Conservation (phyloP, 768 basidiomycete genomes). For the Imleria badia region DNA sequence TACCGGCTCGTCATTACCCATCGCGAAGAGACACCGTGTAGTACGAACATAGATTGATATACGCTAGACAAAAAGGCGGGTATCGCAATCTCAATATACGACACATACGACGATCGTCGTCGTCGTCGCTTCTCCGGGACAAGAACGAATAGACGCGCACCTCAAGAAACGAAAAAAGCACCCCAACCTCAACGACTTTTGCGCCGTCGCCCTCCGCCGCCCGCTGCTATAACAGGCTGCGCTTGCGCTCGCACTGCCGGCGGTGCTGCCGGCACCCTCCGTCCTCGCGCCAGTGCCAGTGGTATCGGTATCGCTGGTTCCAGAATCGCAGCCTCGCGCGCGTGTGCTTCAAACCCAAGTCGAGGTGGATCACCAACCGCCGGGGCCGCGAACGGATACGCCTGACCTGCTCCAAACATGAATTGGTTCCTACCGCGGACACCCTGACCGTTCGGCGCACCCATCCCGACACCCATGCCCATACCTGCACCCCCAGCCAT, state of each 20-base stretch:
- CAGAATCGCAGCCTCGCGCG: background rate
- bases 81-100: background rate
- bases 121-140: background rate
- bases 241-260: background rate
- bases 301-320: background rate
- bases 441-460: background rate
- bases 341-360: background rate
- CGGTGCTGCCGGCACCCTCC: background rate
- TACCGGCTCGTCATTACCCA: background rate
- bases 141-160: background rate
- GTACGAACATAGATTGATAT: background rate
- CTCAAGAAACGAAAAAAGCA: background rate
- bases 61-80: background rate
- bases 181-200: conserved; percentile 1
- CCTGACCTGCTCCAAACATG: conserved; percentile 18
- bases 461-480: conserved; percentile 1
- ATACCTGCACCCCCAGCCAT: background rate
- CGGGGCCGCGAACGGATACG: conserved; percentile 8
- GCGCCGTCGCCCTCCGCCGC: conserved; percentile 6
- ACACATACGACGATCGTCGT: background rate
- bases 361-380: background rate
- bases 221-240: conserved; percentile 2
- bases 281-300: background rate
- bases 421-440: conserved; percentile 1
- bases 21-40: background rate